These are phyloP conservation scores for Dendrocalamus sinicus DNA, from an alignment of 176 grass and related monocot species.

Conservation along the genomic window DNA sequence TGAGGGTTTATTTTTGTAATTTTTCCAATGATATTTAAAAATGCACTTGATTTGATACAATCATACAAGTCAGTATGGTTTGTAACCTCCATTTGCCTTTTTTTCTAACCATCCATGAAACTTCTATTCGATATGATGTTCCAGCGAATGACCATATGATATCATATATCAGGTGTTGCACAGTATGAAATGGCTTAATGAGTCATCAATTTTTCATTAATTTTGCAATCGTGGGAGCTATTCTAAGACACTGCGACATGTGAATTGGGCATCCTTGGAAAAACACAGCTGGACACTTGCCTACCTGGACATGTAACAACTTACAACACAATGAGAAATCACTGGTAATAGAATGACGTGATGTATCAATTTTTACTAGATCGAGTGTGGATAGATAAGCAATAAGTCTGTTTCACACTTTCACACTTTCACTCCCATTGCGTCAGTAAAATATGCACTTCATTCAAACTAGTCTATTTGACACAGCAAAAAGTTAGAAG, in stretches of 20 bases:
- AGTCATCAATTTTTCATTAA: neutral
- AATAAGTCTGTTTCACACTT: neutral
- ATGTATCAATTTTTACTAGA: neutral
- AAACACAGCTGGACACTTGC: neutral
- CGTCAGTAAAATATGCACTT: neutral
- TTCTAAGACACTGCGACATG: neutral
- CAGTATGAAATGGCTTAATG: neutral
- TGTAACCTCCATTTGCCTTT: neutral
- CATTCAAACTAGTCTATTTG: slow-evolving; percentile 19
- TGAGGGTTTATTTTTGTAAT: neutral
- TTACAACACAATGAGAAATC: slow-evolving; percentile 1
- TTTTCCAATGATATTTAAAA: neutral
- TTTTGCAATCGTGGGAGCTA: neutral
- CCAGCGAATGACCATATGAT: neutral
- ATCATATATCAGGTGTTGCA: neutral
- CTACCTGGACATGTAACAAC: neutral
- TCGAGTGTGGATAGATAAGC: neutral
- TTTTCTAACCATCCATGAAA: neutral
- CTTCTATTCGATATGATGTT: neutral
- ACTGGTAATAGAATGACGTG: neutral
- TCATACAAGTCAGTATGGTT: slow-evolving; percentile 20
- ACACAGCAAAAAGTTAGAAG: neutral
- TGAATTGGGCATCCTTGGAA: neutral
- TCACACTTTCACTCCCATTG: neutral
- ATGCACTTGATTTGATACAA: slow-evolving; percentile 1